phyloP scores from a whole-genome alignment of 768 basidiomycete species.

The Kwoniella newhampshirensis region DNA sequence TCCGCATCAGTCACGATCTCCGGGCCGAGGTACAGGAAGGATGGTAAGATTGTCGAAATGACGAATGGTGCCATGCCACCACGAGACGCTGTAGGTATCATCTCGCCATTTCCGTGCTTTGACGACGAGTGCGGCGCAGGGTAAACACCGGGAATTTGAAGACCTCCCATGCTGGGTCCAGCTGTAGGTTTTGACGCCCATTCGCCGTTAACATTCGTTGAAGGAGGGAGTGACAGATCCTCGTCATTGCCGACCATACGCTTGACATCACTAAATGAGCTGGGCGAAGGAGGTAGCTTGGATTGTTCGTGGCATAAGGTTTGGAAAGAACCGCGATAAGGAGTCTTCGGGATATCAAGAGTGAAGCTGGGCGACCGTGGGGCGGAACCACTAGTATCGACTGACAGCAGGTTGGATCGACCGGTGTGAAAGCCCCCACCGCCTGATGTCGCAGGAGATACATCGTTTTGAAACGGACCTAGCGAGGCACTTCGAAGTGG shows the following conservation, averaged over 20 bases:
- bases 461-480: conserved; percentile 25
- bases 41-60: conserved; percentile 87
- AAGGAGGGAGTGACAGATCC: conserved; percentile 7
- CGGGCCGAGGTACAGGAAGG: conserved; percentile 86
- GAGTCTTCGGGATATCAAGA: conserved; percentile 17
- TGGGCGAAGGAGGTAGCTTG: conserved; percentile 40
- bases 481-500: conserved; percentile 33
- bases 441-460: conserved; percentile 14
- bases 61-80: conserved; percentile 58
- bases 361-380: conserved; percentile 17
- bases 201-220: no score
- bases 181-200: not conserved
- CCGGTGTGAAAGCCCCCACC: not conserved
- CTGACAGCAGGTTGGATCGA: conserved; percentile 6
- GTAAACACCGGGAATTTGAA: no score
- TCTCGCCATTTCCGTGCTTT: not conserved
- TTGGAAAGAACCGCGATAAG: conserved; percentile 29
- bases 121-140: not conserved
- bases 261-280: conserved; percentile 33
- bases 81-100: not conserved
- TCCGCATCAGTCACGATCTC: conserved; percentile 75
- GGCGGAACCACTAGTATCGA: conserved; percentile 1
- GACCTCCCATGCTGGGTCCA: no score
- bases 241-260: conserved; percentile 34
- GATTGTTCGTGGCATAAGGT: conserved; percentile 30